Base-by-base conservation (phyloP, 495 filamentous ascomycete genomes). In the Aspergillus bertholletiae region DNA sequence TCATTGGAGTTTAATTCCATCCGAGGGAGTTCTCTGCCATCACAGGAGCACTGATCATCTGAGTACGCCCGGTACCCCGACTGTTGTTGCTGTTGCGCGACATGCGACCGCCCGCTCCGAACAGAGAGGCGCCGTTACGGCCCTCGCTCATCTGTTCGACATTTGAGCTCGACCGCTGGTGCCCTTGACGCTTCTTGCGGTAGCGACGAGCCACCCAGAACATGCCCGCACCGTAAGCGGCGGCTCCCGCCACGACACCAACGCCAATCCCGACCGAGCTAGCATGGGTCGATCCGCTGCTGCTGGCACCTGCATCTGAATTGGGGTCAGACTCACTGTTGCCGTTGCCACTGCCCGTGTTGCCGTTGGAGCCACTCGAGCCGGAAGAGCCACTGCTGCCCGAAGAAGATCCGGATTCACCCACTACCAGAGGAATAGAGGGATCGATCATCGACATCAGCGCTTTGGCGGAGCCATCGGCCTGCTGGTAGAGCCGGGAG, bases 211-310 rank as follows among this genome's bases (percentile, higher is more conserved):
- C 94, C 58, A 97, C 82, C 67, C 92, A 88, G 74, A 97, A 95
- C 94, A 98, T 97, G 68, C 90, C 95, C n/a, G 89, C 93, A 66
- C 92, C 95, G 62, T 98, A 98, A n/a, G 86, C 88, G 43, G 86
- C 85, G 15, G 90, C 90, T 63, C 91, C 90, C 39, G 80, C 83
- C 27, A 91, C 83, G 49, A 89, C 87, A 61, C 87, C 89, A 44
- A 86, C 74, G 45, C 84, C 89, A 67, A 97, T 90, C 58, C 87
- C 91, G 45, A 90, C 88, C n/a, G 88, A 93, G 63, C 87, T 88
- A 51, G 84, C 83, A 48, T 81, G 82, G 22, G 80, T 74, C 37
- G 74, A 69, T 27, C 82, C 79, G 45, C 69, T 75, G 69, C 69
- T 71, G 57, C 71, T 75, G 47, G 77, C 74, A 32, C 78, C 82